Conservation (phyloP, 768 basidiomycete species). For the Hygrocybe coccinea region DNA sequence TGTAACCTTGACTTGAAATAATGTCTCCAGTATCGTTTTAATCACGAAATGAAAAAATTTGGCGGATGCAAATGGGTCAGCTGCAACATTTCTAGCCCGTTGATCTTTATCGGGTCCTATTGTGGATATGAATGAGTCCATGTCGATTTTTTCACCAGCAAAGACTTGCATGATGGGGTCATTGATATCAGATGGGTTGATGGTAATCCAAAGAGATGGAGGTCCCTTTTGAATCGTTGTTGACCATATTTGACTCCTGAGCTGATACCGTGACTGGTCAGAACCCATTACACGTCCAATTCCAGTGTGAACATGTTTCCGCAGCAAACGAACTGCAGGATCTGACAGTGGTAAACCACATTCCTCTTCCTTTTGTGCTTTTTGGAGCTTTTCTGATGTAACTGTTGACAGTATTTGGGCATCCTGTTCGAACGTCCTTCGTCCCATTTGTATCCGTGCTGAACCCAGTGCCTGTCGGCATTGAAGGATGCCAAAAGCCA, state of each 20-base stretch:
- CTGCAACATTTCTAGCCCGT: constrained; percentile 31
- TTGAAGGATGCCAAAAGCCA: constrained; percentile 29
- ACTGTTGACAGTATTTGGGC: constrained; percentile 17
- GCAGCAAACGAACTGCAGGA: constrained; percentile 15
- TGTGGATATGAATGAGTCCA: constrained; percentile 27
- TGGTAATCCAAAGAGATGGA: constrained; percentile 37
- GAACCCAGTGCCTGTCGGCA: constrained; percentile 25
- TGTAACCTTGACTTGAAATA: constrained; percentile 29
- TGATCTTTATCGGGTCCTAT: constrained; percentile 19
- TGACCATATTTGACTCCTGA: constrained; percentile 31
- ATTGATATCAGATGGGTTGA: constrained; percentile 38
- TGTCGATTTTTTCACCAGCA: constrained; percentile 33
- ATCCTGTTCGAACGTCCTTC: constrained; percentile 23
- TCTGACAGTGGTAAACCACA: constrained; percentile 13
- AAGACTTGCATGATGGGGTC: constrained; percentile 41
- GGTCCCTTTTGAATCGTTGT: constrained; percentile 24
- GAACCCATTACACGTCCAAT: constrained; percentile 21
- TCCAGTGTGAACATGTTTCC: constrained; percentile 15
- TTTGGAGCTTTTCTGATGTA: constrained; percentile 19
- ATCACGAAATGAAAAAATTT: constrained; percentile 38
- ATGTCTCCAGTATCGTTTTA: constrained; percentile 20
- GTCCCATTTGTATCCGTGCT: constrained; percentile 28
- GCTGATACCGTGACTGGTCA: constrained; percentile 14
- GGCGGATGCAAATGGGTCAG: constrained; percentile 35
- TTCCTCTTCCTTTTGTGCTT: constrained; percentile 26